phyloP scores from a whole-genome alignment of 139 green algal genomes.

The Asterochloris sp. region DNA sequence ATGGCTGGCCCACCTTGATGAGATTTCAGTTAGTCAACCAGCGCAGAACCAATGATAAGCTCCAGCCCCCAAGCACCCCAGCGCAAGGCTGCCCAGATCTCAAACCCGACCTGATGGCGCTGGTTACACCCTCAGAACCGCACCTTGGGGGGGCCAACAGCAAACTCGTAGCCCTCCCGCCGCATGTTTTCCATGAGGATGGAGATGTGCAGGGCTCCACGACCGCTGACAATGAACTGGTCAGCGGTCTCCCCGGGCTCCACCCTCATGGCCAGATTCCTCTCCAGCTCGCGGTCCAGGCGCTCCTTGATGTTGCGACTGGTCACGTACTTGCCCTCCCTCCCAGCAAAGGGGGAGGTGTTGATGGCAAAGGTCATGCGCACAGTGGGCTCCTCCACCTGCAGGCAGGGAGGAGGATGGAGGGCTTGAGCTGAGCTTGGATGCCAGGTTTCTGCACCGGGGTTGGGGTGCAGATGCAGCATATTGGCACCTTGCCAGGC shows the following conservation, averaged over 20 bases:
- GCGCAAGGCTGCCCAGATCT: too few species aligned
- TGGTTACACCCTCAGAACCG: neutral
- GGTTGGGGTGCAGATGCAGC: too few species aligned
- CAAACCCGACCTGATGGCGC: too few species aligned
- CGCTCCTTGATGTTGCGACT: slow-evolving; percentile 80
- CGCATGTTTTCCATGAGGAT: slow-evolving; percentile 99
- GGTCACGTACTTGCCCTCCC: slow-evolving; percentile 95
- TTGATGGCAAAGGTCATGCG: slow-evolving; percentile 96
- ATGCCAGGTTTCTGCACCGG: too few species aligned
- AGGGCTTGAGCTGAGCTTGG: neutral
- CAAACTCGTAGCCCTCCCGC: slow-evolving; percentile 79
- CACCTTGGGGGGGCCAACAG: slow-evolving; percentile 85
- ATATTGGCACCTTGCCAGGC: too few species aligned
- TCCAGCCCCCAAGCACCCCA: too few species aligned
- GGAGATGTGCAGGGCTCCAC: slow-evolving; percentile 83
- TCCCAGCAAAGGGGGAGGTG: slow-evolving; percentile 93
- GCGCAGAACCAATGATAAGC: too few species aligned
- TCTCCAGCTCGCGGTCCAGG: slow-evolving; percentile 76
- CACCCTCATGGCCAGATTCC: slow-evolving; percentile 94
- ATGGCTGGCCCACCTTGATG: too few species aligned
- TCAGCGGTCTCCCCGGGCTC: slow-evolving; percentile 91
- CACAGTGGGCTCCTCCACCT: slow-evolving; percentile 97
- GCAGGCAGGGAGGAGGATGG: neutral
- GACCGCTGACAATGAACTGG: slow-evolving; percentile 89
- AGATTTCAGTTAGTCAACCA: too few species aligned